Base-by-base conservation (phyloP, 23 red algal species). In the Gracilaria gracilis region DNA sequence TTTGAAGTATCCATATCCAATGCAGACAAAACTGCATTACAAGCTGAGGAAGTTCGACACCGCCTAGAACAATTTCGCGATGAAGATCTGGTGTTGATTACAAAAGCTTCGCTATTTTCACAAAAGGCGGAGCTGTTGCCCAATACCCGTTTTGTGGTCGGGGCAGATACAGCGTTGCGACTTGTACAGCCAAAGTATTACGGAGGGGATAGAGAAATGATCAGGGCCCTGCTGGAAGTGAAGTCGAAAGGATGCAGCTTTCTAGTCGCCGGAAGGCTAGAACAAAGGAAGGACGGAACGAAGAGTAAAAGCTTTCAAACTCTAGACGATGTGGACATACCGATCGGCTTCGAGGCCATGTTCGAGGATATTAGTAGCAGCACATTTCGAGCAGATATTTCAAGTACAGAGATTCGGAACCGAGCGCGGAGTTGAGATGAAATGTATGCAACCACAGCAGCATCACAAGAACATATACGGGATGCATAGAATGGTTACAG, bases 141-240 rank as follows among this genome's bases (percentile, higher is more conserved):
- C 31, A 91, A 90, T 47, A 58, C 71, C n/a, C 66, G 74, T 31
- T 98, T 95, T 44, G 92, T 98, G 25, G 87, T 98, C 46, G 96
- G 96, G n/a, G 28, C 78, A 29, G 96, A 98, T 61, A 95, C 92
- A 4, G 88, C 89, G 1, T 19, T 88, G 67, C 91, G 96, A 19
- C 61, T 98, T 25, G 57, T 95, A n/a, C 46, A 87, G 44, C 53
- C 88, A 0, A 85, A 83, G 50, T 98, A 98, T 84, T 98, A 98
- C 75, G 83, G 76, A 33, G 65, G 86, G 19, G 79, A 85, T 21
- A 66, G 47, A 42, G 70, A 79, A 28, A 76, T 98, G 86, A 75
- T 90, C 21, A 72, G 47, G 47, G 75, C 88, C 35, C 84, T 96
- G 39, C 51, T 77, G 4, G 51, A 70, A 23, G 47, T 96, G 38